phyloP scores from a whole-genome alignment of 768 basidiomycete genomes.

The Hypsizygus marmoreus region DNA sequence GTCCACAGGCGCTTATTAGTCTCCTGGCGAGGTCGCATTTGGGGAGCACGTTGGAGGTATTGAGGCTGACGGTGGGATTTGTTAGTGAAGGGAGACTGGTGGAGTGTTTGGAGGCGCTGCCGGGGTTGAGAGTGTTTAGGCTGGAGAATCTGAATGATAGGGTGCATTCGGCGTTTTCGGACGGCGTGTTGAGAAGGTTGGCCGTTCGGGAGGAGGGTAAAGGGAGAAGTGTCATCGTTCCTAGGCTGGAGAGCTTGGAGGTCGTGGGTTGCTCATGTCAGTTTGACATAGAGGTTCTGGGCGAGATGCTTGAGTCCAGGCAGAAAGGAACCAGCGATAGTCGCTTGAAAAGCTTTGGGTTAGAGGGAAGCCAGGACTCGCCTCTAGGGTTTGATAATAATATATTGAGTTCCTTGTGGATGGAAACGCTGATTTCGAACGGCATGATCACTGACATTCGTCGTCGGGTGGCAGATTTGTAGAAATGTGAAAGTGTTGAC shows the following conservation, averaged over 20 bases:
- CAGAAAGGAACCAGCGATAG: neutral
- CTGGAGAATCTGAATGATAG: slow-evolving; percentile 10
- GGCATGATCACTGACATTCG: too few relatives aligned
- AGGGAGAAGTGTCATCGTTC: neutral
- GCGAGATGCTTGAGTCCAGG: slow-evolving; percentile 12
- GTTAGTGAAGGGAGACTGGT: slow-evolving; percentile 2
- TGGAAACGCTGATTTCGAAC: neutral
- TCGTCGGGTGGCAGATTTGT: too few relatives aligned
- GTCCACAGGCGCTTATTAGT: neutral
- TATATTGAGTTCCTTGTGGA: neutral
- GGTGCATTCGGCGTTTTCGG: slow-evolving; percentile 9
- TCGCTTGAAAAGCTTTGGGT: neutral
- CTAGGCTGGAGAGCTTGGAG: slow-evolving; percentile 7
- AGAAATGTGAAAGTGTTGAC: too few relatives aligned
- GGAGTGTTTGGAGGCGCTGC: slow-evolving; percentile 6
- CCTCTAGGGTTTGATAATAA: too few relatives aligned
- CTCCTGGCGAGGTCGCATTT: slow-evolving; percentile 7
- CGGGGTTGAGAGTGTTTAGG: slow-evolving; percentile 5
- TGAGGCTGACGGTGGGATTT: slow-evolving; percentile 9
- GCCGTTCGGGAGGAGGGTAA: neutral
- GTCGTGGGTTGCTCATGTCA: slow-evolving; percentile 5
- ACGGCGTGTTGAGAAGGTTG: slow-evolving; percentile 1
- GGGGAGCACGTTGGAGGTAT: neutral
- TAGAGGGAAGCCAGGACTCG: neutral
- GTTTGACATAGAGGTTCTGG: slow-evolving; percentile 4